Percentiles rank a stretch among this genome's conserved stretches.
These are phyloP conservation scores for Hanseniaspora hatyaiensis DNA, from an alignment of 805 yeast genomes.

Conservation along the genomic window DNA sequence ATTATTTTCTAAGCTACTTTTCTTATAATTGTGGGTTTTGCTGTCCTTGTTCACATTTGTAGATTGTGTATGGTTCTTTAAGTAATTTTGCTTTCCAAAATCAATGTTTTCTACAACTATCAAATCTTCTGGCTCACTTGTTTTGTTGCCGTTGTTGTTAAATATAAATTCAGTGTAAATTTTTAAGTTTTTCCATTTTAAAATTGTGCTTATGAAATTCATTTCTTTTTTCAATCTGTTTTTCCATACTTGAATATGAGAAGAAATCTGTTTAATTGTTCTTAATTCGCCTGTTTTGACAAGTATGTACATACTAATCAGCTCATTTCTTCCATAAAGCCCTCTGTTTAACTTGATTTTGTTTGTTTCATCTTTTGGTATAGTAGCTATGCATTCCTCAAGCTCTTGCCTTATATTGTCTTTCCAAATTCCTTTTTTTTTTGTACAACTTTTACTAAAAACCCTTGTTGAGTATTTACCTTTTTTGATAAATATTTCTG, in stretches of 20 bases:
- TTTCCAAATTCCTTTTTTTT: slow-evolving; percentile 3
- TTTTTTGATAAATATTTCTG: background rate
- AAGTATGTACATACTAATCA: slow-evolving; percentile 71
- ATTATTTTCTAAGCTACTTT: too few species aligned
- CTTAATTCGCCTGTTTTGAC: slow-evolving; percentile 69
- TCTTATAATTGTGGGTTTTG: too few species aligned
- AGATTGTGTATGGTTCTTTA: too few species aligned
- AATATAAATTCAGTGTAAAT: too few species aligned
- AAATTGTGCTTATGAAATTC: background rate
- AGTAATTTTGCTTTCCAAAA: too few species aligned
- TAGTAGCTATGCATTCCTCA: slow-evolving; percentile 24
- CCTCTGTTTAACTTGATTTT: slow-evolving; percentile 76
- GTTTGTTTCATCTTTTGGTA: slow-evolving; percentile 78
- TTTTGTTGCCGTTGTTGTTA: too few species aligned
- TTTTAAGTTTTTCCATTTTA: slow-evolving; percentile 1
- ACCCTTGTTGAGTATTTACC: slow-evolving; percentile 19
- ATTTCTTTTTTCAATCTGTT: slow-evolving; percentile 29
- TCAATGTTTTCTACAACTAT: too few species aligned
- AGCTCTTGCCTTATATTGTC: slow-evolving; percentile 18
- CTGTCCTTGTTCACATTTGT: too few species aligned
- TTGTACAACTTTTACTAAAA: background rate
- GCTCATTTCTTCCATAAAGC: slow-evolving; percentile 86
- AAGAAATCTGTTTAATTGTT: slow-evolving; percentile 83
- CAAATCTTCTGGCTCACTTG: too few species aligned
- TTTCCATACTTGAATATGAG: slow-evolving; percentile 90